Conservation (phyloP, 495 filamentous ascomycete genomes). For the Neurospora sp. region DNA sequence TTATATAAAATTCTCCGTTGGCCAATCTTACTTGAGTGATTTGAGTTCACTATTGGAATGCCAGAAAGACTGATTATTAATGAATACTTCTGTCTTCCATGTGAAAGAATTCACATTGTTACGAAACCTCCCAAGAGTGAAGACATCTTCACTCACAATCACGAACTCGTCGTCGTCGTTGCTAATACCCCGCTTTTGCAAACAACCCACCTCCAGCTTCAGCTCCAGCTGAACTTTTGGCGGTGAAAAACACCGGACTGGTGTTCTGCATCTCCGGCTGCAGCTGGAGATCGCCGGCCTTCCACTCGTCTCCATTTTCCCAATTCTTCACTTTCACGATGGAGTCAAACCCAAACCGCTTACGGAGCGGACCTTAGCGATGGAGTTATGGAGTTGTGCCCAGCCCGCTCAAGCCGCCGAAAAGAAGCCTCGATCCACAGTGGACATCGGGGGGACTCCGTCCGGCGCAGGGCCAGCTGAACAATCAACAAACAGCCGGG, state of each 20-base stretch:
- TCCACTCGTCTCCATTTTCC: neutral
- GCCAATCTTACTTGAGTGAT: neutral
- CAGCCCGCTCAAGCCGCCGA: neutral
- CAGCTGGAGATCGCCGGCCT: neutral
- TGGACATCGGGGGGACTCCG: neutral
- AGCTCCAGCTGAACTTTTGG: neutral
- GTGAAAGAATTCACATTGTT: neutral
- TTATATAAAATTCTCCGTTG: neutral
- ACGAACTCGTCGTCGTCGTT: neutral
- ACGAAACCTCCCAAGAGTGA: neutral
- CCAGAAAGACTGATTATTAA: neutral
- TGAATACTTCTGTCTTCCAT: neutral
- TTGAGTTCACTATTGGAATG: neutral
- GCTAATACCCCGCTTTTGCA: neutral
- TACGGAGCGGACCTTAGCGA: neutral
- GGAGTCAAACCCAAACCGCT: neutral
- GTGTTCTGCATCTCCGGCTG: neutral
- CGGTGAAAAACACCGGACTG: neutral
- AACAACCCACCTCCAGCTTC: neutral
- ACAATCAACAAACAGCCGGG: too few relatives aligned
- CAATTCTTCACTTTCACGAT: neutral
- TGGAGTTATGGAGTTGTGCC: neutral
- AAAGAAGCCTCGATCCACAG: neutral
- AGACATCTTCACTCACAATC: neutral
- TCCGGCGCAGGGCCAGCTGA: neutral